Base-by-base conservation (phyloP, 2,329 filamentous ascomycete species). In the Atkinsonella hypoxylon region DNA sequence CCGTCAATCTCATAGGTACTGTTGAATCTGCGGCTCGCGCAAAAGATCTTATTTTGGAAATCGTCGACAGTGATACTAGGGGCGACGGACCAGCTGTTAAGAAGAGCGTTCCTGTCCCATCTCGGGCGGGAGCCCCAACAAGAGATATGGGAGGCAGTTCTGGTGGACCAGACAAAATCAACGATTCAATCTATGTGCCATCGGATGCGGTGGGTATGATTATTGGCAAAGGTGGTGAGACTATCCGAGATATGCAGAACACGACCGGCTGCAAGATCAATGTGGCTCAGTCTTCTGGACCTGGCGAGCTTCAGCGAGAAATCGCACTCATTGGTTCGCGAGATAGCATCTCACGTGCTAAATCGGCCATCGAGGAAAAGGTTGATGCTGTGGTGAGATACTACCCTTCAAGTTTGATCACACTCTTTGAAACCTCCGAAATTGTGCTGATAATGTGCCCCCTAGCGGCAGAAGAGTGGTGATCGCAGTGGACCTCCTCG, bases 181-280 rank as follows among this genome's bases (percentile, higher is more conserved):
- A 84, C 61, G 88, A 95, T 61, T 83, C 81, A 40, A 88, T 95
- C 55, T 83, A 81, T 58, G 89, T 95, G 10, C 89, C 89, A 12
- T 91, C 89, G 20, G 89, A 95, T 64, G 86, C 89, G 6, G 89
- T 95, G 50, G 89, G 89, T 54, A 95, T 95, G 89, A 95, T 95
- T 57, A 95, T 95, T 54, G 89, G 90, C 56, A 95, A 95, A 73
- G 87, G 88, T 51, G 89, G 89, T 56, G 89, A 95, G 70, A 94
- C 89, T 0, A 95, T 95, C 64, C 89, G 90, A 57, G 88, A 95
- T 58, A 94, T 95, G 84, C 89, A 95, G 67, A 85, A 82, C 62
- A 78, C 74, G 32, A 93, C 88, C 5, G 86, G 87, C 44, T 95
- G 90, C 77, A 95, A 95, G 72, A 95, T 95, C 73, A 95, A 95